A percentile compares a stretch with the other conserved stretches of the same genome.
Conservation (phyloP, 2,329 filamentous ascomycete genomes). For the Arthrobotrys megalospora region DNA sequence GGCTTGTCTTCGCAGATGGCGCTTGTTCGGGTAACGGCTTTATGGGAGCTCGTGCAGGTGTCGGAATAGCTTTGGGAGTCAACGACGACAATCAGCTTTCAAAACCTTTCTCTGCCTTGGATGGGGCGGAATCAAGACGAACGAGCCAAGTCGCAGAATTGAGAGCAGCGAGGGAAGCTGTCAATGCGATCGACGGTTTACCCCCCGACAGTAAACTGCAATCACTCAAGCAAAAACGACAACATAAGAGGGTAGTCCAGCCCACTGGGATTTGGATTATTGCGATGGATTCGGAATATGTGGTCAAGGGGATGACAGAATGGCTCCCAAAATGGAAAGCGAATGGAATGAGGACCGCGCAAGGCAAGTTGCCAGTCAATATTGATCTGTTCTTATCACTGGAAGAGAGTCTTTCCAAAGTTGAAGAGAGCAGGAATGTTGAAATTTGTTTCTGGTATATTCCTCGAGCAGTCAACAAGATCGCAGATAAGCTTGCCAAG, state of each 20-base stretch:
- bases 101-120: constrained; percentile 16
- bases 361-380: constrained; percentile 6
- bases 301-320: constrained; percentile 19
- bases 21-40: constrained; percentile 23
- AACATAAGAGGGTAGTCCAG: too few species aligned
- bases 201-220: too few species aligned
- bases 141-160: constrained; percentile 38
- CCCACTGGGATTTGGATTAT: too few species aligned
- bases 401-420: constrained; percentile 3
- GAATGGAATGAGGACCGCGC: constrained; percentile 5
- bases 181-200: constrained; percentile 1
- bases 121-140: neutral
- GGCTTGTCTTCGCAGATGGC: constrained; percentile 35
- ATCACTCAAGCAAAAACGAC: too few species aligned
- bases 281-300: constrained; percentile 39
- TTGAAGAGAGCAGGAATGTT: constrained; percentile 1
- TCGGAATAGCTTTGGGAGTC: constrained; percentile 21
- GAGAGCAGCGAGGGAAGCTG: constrained; percentile 28
- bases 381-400: constrained; percentile 17
- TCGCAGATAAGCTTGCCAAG: constrained; percentile 36
- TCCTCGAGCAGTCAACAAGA: constrained; percentile 19
- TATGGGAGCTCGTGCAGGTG: constrained; percentile 13
- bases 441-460: constrained; percentile 35
- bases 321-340: constrained; percentile 30
- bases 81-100: constrained; percentile 2